A percentile compares a stretch with the other conserved stretches of the same genome.
phyloP scores from a whole-genome alignment of 1,284 basidiomycete genomes.

The Cryptococcus sp. region DNA sequence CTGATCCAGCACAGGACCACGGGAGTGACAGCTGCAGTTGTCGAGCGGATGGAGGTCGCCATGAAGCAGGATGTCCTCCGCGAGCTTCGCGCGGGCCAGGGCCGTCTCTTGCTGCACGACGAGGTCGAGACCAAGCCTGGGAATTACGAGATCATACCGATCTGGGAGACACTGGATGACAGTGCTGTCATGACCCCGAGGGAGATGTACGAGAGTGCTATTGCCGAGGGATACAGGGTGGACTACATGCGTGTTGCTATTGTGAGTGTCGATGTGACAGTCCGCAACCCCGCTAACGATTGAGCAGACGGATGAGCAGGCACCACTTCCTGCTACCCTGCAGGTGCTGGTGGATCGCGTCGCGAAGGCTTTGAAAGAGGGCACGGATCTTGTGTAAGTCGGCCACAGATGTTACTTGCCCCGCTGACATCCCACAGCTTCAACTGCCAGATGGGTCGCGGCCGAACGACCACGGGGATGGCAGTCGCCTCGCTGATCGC shows the following conservation, averaged over 20 bases:
- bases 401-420: constrained; percentile 49
- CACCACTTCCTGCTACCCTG: constrained; percentile 81
- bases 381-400: constrained; percentile 79
- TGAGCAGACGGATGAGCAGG: constrained; percentile 86
- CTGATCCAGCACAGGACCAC: constrained; percentile 64
- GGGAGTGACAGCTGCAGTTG: constrained; percentile 85
- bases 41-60: constrained; percentile 87
- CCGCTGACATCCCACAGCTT: constrained; percentile 30
- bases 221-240: constrained; percentile 72
- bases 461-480: constrained; percentile 83
- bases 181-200: constrained; percentile 90
- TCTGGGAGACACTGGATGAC: constrained; percentile 80
- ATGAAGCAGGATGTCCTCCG: constrained; percentile 86
- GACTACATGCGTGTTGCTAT: constrained; percentile 84
- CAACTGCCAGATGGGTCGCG: constrained; percentile 53
- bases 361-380: constrained; percentile 59
- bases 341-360: constrained; percentile 73
- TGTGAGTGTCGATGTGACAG: constrained; percentile 53
- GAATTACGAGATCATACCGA: constrained; percentile 76
- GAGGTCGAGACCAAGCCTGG: constrained; percentile 92
- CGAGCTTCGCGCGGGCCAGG: constrained; percentile 70
- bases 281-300: not conserved
- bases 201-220: constrained; percentile 53
- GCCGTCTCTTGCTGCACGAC: constrained; percentile 88
- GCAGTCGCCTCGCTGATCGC: constrained; percentile 82